These are phyloP conservation scores for Sporothrix pseudoabietina DNA, from an alignment of 2,329 filamentous ascomycete species.

Conservation along the genomic window DNA sequence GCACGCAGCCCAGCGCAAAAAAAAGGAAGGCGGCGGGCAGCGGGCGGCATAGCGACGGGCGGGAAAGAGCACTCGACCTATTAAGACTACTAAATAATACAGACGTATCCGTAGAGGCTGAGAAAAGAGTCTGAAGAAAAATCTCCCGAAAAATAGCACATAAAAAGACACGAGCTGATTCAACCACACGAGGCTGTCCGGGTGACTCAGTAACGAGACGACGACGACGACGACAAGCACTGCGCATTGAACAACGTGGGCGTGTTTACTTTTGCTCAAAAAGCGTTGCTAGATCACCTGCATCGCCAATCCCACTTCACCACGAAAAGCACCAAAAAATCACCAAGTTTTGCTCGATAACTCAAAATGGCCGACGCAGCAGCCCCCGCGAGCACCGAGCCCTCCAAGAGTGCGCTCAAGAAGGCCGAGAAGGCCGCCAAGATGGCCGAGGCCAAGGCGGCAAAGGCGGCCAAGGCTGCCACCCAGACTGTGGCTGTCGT, in stretches of 20 bases:
- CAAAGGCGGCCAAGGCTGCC: constrained; percentile 62
- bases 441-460: constrained; percentile 62
- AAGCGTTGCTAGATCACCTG: neutral
- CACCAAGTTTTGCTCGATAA: neutral
- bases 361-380: constrained; percentile 36
- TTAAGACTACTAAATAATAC: neutral
- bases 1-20: neutral
- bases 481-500: constrained; percentile 53
- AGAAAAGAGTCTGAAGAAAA: neutral
- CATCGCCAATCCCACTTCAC: neutral
- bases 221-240: neutral
- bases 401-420: constrained; percentile 65
- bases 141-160: constrained; percentile 3
- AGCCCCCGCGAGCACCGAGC: constrained; percentile 39
- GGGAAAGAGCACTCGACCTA: neutral
- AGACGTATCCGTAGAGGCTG: neutral
- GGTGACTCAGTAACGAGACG: constrained; percentile 16
- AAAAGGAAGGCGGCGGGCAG: neutral
- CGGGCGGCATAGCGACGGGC: constrained; percentile 2
- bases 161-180: neutral
- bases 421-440: constrained; percentile 68
- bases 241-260: neutral
- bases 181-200: constrained; percentile 4
- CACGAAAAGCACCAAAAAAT: neutral
- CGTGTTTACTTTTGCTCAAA: neutral